Percentiles rank a stretch among this genome's conserved stretches.
Conservation (phyloP, 352 stramenopile species). For the Lagenidium sp. region DNA sequence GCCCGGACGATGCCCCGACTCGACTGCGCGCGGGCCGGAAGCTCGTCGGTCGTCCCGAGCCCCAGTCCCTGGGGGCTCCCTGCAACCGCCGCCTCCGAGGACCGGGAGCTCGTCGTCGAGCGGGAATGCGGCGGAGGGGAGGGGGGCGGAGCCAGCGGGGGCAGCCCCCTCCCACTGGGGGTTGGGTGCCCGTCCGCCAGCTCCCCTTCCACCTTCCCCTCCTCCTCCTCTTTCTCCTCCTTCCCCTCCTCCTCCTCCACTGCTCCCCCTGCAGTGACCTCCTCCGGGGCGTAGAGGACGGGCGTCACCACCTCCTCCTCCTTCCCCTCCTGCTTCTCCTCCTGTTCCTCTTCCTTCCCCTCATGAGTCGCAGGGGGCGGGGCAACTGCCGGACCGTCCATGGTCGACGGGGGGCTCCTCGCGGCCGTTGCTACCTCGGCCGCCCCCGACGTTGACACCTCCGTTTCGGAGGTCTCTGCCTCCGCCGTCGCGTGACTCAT, state of each 20-base stretch:
- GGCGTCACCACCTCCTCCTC: neutral
- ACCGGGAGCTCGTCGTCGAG: no score
- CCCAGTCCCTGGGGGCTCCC: no score
- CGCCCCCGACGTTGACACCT: no score
- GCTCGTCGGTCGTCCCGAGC: neutral
- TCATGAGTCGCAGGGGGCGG: no score
- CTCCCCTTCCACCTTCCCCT: conserved; percentile 1
- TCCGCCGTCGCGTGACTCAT: neutral
- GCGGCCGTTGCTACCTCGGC: no score
- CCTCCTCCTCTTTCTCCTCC: neutral
- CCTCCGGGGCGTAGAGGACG: neutral
- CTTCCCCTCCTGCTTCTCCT: neutral
- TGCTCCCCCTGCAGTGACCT: neutral
- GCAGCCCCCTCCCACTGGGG: neutral
- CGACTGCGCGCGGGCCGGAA: neutral
- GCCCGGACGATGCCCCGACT: no score
- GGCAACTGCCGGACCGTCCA: no score
- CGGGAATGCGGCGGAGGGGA: no score
- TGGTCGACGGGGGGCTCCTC: no score
- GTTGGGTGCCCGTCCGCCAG: no score
- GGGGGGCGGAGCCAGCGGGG: neutral
- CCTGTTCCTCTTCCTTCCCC: no score
- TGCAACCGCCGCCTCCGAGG: no score
- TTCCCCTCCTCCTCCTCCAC: neutral
- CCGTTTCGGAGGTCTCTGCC: neutral